These are phyloP conservation scores for Trapa bicornis DNA, from an alignment of 345 rosid genomes.

Conservation along the genomic window DNA sequence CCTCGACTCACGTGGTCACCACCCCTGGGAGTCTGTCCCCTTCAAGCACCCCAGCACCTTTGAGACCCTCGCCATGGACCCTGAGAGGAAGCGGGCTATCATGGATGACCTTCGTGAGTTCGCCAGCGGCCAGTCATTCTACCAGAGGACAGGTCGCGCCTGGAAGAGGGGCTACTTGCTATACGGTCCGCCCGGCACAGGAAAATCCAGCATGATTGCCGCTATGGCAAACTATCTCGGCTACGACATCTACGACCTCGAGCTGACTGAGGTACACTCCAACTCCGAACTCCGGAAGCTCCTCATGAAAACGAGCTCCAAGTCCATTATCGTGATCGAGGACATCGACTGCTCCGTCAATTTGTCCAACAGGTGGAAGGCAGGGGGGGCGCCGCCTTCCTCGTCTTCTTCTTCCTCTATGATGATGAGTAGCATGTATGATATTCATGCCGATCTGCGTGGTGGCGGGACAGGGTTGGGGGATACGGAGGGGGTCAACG, in stretches of 20 bases:
- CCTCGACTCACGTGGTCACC: constrained; percentile 59
- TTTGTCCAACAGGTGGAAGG: constrained; percentile 51
- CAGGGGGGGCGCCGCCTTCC: neutral
- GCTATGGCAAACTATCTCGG: constrained; percentile 90
- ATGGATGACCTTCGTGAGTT: constrained; percentile 63
- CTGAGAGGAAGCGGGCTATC: constrained; percentile 42
- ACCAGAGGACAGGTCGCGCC: constrained; percentile 84
- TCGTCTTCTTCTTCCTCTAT: too few relatives aligned
- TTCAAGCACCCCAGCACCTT: constrained; percentile 95
- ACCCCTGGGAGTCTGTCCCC: constrained; percentile 95
- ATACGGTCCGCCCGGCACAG: constrained; percentile 92
- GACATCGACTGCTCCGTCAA: constrained; percentile 90
- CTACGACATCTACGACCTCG: constrained; percentile 89
- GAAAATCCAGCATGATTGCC: constrained; percentile 95
- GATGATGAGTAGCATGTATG: too few relatives aligned
- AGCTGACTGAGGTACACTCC: constrained; percentile 78
- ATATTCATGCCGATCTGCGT: constrained; percentile 17
- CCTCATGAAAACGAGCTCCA: constrained; percentile 81
- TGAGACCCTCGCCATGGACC: constrained; percentile 84
- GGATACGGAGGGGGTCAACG: constrained; percentile 19
- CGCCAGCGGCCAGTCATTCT: constrained; percentile 48
- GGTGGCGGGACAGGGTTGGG: constrained; percentile 18
- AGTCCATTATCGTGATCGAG: constrained; percentile 83
- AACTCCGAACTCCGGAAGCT: constrained; percentile 79
- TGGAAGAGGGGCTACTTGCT: constrained; percentile 91